A percentile compares a stretch with the other conserved stretches of the same genome.
Evolutionary conservation across 1,284 basidiomycete genomes (phyloP).

Genomic region (Quambalaria eucalypti): DNA sequence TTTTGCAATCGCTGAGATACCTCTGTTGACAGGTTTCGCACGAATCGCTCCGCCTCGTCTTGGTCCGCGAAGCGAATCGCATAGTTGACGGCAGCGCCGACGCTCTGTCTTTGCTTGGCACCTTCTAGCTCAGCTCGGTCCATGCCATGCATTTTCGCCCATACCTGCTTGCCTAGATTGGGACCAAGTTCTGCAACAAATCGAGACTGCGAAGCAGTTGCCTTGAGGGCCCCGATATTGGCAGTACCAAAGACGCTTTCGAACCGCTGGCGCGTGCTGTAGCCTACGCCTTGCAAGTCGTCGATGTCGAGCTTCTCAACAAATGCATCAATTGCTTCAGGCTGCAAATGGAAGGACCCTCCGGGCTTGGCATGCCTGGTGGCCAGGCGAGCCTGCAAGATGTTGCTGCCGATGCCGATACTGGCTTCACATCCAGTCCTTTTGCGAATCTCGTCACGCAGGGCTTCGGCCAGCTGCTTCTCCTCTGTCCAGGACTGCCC

Average conservation of each 20-base stretch:
- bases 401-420: slow-evolving; percentile 83
- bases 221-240: slow-evolving; percentile 57
- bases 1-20: slow-evolving; percentile 35
- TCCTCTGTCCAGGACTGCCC: slow-evolving; percentile 21
- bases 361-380: slow-evolving; percentile 85
- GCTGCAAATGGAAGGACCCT: slow-evolving; percentile 65
- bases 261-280: slow-evolving; percentile 42
- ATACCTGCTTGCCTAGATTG: slow-evolving; percentile 71
- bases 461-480: slow-evolving; percentile 61
- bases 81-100: slow-evolving; percentile 52
- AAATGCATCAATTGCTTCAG: slow-evolving; percentile 52
- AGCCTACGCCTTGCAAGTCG: slow-evolving; percentile 80
- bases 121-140: slow-evolving; percentile 69
- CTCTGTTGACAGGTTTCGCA: slow-evolving; percentile 29
- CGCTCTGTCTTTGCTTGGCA: slow-evolving; percentile 30
- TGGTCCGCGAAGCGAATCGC: slow-evolving; percentile 82
- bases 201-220: slow-evolving; percentile 1
- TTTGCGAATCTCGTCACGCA: slow-evolving; percentile 65
- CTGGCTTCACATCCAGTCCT: slow-evolving; percentile 70
- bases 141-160: slow-evolving; percentile 70
- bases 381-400: slow-evolving; percentile 82
- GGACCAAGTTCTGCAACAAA: slow-evolving; percentile 62
- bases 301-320: slow-evolving; percentile 71
- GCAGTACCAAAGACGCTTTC: slow-evolving; percentile 66
- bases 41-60: slow-evolving; percentile 60